Base-by-base conservation (phyloP, 2,329 filamentous ascomycete species). In the Cytospora piceicola region DNA sequence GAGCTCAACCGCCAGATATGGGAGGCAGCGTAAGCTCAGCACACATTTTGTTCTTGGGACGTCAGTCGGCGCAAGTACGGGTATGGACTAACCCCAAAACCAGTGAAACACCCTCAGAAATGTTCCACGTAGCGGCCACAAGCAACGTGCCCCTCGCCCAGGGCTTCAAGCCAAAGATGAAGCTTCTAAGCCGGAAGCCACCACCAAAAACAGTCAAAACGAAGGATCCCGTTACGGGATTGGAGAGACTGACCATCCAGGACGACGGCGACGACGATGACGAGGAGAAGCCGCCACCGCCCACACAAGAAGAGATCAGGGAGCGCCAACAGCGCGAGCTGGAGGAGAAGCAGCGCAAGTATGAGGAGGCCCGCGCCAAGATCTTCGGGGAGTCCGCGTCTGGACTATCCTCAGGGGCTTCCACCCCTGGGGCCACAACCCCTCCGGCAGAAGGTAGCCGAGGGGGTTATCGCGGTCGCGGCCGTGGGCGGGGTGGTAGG, bases 331-430 rank as follows among this genome's bases (percentile, higher is more conserved):
- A 93, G 75, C 84, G 86, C 58, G 92, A 96, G 71, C 86, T 88
- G 12, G 93, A 96, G 74, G 93, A 96, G 79, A 97, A 95, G 80
- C 91, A 96, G 80, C 88, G 88, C 64, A 90, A 91, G 67, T 97
- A 97, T 75, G 91, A 96, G 68, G 93, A 97, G 79, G 92, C 89
- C 7, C 85, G 94, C 34, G 92, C 94, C 72, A 90, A 93, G 75
- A 89, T 97, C 63, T 94, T 97, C 76, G 93, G 93, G 24, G 87
- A 86, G 27, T 73, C 70, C 36, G 69, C 74, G 6, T 68, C 24
- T 27, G 64, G 46, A 15, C 27, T 55, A 15, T 58, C 58, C 9
- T 85, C 88, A 0, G 85, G 88, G 1, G 81, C 83, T 9, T 88
- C 88, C 4, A 87, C 87, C 4, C 87, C 88, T 0, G 86, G 87